Percentiles rank a stretch among this genome's conserved stretches.
Conservation (phyloP, 1,139 yeast species). For the Hyphopichia khmerensis region DNA sequence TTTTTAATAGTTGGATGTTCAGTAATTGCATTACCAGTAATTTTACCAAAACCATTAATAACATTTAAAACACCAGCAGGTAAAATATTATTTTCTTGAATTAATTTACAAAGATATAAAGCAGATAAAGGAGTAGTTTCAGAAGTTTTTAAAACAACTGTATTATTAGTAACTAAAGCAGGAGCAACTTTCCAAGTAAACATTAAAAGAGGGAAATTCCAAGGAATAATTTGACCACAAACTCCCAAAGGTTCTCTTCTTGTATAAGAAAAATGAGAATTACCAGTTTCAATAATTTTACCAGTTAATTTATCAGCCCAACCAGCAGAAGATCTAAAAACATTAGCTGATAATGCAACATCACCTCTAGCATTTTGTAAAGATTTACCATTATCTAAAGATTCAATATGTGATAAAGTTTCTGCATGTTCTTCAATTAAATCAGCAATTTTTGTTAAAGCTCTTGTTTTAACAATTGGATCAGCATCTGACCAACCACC, state of each 20-base stretch:
- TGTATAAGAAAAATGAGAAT: slow-evolving; percentile 57
- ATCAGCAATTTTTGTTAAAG: slow-evolving; percentile 60
- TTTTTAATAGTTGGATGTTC: slow-evolving; percentile 68
- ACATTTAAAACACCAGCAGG: slow-evolving; percentile 81
- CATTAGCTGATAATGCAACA: slow-evolving; percentile 59
- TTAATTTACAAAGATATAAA: slow-evolving; percentile 57
- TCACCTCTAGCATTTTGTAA: slow-evolving; percentile 54
- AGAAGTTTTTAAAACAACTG: slow-evolving; percentile 77
- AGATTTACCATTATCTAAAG: slow-evolving; percentile 81
- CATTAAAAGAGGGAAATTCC: slow-evolving; percentile 88
- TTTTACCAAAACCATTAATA: slow-evolving; percentile 75
- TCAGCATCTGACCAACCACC: slow-evolving; percentile 30
- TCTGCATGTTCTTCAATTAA: slow-evolving; percentile 61
- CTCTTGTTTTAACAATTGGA: slow-evolving; percentile 52
- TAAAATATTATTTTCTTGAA: slow-evolving; percentile 63
- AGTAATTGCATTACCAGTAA: slow-evolving; percentile 73
- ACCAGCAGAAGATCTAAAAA: slow-evolving; percentile 76
- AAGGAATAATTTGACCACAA: slow-evolving; percentile 80
- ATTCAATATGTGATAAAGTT: slow-evolving; percentile 63
- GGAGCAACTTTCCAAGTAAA: slow-evolving; percentile 87
- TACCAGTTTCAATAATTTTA: slow-evolving; percentile 61
- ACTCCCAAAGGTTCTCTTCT: slow-evolving; percentile 72
- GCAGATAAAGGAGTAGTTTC: slow-evolving; percentile 85
- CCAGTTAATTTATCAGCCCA: slow-evolving; percentile 83
- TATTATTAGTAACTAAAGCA: slow-evolving; percentile 79